Evolutionary conservation across 148 eudicot species (phyloP), one percentile per base, ranked within the genome.

Genomic region (Nepenthes mirabilis): DNA sequence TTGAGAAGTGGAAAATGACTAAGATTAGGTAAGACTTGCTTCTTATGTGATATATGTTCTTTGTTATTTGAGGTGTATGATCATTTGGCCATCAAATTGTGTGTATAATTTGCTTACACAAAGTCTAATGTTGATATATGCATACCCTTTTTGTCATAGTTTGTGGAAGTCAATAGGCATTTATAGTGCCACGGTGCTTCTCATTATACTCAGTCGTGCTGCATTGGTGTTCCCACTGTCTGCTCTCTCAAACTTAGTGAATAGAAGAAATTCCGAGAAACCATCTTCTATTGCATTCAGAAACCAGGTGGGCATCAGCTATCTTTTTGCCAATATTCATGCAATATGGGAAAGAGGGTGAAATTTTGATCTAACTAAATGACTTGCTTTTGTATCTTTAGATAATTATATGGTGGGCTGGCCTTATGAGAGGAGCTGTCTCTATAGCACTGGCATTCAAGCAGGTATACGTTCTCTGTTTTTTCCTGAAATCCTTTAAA

Each of bases 361-460:
- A 14, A 48, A 36, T 53, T 61, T 9, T 58, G 23, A 23, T 23
- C 23, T 23, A 23, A 23, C 23, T 1, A 52, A n/a, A 52, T 52
- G 2, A 12, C 6, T 4, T 47, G 37, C 14, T 53, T 37, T 65
- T 55, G 23, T 23, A 11, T 50, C 5, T 59, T 36, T 51, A 93
- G 99, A 70, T 89, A 14, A 70, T 88, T 35, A 82, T 93, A 67
- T 93, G 99, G 95, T 93, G 99, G 99, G 99, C 99, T 52, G 99
- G 99, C 55, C 87, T 93, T 9, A 93, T 93, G 96, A 82, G 99
- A 76, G 99, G 99, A 64, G 99, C 99, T 5, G 99, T 93, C 52
- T 93, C 99, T 14, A 82, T 93, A 43, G 99, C 99, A 9, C 71
- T 93, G 80, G 96, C 99, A 40, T 93, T 93, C 79, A 88, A 88